Conservation (phyloP, 306 rosid genomes). For the Crotalaria pallida region DNA sequence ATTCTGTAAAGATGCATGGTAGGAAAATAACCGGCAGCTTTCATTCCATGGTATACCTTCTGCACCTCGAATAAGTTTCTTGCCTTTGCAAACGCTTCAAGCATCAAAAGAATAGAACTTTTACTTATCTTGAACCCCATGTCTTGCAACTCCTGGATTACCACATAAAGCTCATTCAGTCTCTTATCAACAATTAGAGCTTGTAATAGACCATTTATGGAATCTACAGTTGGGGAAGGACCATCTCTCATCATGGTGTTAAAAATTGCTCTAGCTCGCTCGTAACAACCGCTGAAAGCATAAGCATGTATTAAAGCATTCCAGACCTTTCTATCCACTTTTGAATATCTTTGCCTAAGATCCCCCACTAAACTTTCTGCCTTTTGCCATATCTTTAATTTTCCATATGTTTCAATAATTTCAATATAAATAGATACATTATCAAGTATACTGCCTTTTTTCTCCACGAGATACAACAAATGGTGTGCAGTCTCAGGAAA, state of each 20-base stretch:
- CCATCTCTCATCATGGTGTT: conserved; percentile 94
- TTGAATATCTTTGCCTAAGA: conserved; percentile 46
- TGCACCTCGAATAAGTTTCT: conserved; percentile 84
- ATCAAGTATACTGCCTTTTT: conserved; percentile 40
- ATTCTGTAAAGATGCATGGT: conserved; percentile 77
- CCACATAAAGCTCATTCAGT: conserved; percentile 77
- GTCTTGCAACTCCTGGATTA: conserved; percentile 90
- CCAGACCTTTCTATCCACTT: conserved; percentile 80
- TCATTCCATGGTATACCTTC: conserved; percentile 94
- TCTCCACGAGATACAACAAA: conserved; percentile 59
- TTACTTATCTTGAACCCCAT: conserved; percentile 84
- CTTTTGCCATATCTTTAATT: conserved; percentile 78
- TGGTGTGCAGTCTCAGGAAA: conserved; percentile 89
- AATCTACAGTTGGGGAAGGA: conserved; percentile 81
- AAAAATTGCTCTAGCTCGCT: conserved; percentile 82
- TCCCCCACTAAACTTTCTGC: conserved; percentile 88
- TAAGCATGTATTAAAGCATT: conserved; percentile 86
- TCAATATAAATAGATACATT: conserved; percentile 36
- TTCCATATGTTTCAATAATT: conserved; percentile 72
- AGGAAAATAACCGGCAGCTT: conserved; percentile 92
- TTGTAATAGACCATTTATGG: conserved; percentile 76
- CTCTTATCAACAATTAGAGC: conserved; percentile 77
- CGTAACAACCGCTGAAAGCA: conserved; percentile 80
- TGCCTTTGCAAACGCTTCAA: conserved; percentile 78
- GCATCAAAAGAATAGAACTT: conserved; percentile 81